Percentiles rank a stretch among this genome's conserved stretches.
These are phyloP conservation scores for Globisporangium mamillatum DNA, from an alignment of 352 stramenopile genomes.

Conservation along the genomic window DNA sequence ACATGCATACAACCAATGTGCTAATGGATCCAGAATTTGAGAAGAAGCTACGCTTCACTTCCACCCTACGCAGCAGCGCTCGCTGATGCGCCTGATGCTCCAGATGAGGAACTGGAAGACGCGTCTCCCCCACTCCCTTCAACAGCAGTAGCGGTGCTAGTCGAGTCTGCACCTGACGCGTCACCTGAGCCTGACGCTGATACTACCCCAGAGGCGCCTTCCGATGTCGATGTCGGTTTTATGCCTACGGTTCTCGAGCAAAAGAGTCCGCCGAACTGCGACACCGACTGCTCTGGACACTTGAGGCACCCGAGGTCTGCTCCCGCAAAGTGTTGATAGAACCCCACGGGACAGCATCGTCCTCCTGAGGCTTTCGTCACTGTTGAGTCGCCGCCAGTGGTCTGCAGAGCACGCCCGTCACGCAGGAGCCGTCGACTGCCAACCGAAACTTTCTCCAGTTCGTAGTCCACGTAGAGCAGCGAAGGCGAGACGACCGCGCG, in stretches of 20 bases:
- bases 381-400: background rate
- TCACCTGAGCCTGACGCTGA: background rate
- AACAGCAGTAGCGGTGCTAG: background rate
- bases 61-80: background rate
- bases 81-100: background rate
- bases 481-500: slow-evolving; percentile 1
- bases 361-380: background rate
- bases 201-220: background rate
- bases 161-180: background rate
- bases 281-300: background rate
- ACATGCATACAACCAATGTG: too few species aligned
- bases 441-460: background rate
- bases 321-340: slow-evolving; percentile 1
- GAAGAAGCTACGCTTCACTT: background rate
- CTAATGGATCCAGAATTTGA: too few species aligned
- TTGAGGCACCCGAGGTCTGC: background rate
- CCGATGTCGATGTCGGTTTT: background rate
- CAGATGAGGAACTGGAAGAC: background rate
- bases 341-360: background rate
- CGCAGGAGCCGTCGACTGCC: background rate
- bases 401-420: background rate
- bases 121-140: background rate
- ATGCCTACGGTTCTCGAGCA: background rate
- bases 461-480: slow-evolving; percentile 3
- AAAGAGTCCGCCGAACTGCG: slow-evolving; percentile 1